phyloP scores from a whole-genome alignment of 805 yeast species.

The Cyberlindnera meyerae region DNA sequence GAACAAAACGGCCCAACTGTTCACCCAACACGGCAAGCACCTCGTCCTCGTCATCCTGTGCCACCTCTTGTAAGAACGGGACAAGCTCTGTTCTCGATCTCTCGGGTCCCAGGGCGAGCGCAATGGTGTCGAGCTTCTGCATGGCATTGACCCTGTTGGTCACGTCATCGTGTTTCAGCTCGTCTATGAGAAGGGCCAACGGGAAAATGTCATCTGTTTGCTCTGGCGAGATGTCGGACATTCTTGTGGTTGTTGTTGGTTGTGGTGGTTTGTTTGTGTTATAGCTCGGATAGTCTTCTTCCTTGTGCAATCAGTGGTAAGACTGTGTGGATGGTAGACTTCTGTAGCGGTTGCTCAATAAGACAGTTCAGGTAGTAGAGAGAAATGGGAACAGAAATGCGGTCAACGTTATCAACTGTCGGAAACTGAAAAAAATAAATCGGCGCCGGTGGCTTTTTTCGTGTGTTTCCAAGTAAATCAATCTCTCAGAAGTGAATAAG shows the following conservation, averaged over 20 bases:
- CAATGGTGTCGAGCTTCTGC: constrained; percentile 90
- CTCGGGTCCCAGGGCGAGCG: constrained; percentile 91
- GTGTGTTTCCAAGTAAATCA: too few species aligned
- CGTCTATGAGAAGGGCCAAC: constrained; percentile 93
- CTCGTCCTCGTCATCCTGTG: constrained; percentile 97
- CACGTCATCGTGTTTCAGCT: constrained; percentile 93
- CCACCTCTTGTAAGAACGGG: constrained; percentile 80
- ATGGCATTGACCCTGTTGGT: constrained; percentile 90
- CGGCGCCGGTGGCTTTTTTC: too few species aligned
- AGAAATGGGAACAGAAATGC: not conserved
- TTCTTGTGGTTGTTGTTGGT: not conserved
- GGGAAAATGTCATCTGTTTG: constrained; percentile 64
- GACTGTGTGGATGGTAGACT: too few species aligned
- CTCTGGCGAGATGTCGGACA: constrained; percentile 6
- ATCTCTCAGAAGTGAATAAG: too few species aligned
- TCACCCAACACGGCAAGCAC: constrained; percentile 91
- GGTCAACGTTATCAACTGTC: too few species aligned
- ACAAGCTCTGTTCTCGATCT: constrained; percentile 84
- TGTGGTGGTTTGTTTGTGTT: not conserved
- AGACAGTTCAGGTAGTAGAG: not conserved
- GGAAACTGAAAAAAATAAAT: too few species aligned
- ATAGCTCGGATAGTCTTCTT: too few species aligned
- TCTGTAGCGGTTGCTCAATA: too few species aligned
- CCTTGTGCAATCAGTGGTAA: too few species aligned
- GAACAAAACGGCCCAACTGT: constrained; percentile 82